A percentile compares a stretch with the other conserved stretches of the same genome.
phyloP scores from a whole-genome alignment of 2,329 filamentous ascomycete species.

The Penicillium aurantiogriseum region DNA sequence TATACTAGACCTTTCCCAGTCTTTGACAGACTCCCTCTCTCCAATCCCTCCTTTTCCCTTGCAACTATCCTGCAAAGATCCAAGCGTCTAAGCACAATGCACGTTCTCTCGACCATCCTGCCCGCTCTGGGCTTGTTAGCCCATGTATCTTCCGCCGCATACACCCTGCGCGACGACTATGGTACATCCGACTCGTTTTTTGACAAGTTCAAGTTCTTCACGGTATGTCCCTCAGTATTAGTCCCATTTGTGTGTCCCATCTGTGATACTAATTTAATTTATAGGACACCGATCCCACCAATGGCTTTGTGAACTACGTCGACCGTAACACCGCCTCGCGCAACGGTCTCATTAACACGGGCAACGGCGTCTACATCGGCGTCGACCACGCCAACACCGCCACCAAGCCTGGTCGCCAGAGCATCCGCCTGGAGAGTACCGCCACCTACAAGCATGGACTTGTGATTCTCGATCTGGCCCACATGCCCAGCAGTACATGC shows the following conservation, averaged over 20 bases:
- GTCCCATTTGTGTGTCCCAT: too few relatives aligned
- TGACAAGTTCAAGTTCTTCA: constrained; percentile 54
- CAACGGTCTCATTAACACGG: constrained; percentile 59
- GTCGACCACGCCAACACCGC: constrained; percentile 62
- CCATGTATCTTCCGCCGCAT: constrained; percentile 35
- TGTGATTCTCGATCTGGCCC: constrained; percentile 68
- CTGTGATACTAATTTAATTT: neutral
- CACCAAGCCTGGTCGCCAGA: constrained; percentile 61
- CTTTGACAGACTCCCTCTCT: constrained; percentile 18
- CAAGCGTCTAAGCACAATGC: constrained; percentile 25
- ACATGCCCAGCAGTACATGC: constrained; percentile 70
- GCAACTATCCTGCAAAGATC: constrained; percentile 2
- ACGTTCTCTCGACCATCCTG: constrained; percentile 27
- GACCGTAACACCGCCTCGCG: constrained; percentile 57
- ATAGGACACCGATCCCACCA: constrained; percentile 62
- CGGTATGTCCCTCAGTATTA: constrained; percentile 31
- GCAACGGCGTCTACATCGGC: constrained; percentile 62
- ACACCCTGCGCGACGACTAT: constrained; percentile 51
- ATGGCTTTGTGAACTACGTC: constrained; percentile 72
- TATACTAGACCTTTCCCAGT: constrained; percentile 7
- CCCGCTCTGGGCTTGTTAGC: constrained; percentile 31
- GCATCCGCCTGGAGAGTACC: constrained; percentile 68
- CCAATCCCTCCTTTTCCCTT: constrained; percentile 1
- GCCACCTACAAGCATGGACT: constrained; percentile 64
- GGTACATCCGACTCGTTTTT: constrained; percentile 48